Evolutionary conservation across 2,329 filamentous ascomycete species (phyloP).

Genomic region (Aspergillus clavatus): DNA sequence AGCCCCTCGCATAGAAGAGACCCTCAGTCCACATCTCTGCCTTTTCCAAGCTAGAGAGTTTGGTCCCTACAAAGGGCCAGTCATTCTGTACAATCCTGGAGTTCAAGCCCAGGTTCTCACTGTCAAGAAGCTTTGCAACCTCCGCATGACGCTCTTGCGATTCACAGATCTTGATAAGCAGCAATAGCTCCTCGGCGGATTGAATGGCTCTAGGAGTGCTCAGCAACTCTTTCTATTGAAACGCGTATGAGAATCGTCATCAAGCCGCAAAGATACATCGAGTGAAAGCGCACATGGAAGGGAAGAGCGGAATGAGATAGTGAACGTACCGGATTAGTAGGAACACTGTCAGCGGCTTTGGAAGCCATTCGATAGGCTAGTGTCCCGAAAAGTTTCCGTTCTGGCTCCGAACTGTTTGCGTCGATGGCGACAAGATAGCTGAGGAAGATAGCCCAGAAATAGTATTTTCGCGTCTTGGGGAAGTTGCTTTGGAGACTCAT

Average conservation of each 20-base stretch:
- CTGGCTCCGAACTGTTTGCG: slow-evolving; percentile 34
- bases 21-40: slow-evolving; percentile 38
- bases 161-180: slow-evolving; percentile 43
- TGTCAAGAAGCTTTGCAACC: slow-evolving; percentile 40
- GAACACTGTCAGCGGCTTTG: slow-evolving; percentile 43
- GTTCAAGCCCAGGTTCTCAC: slow-evolving; percentile 37
- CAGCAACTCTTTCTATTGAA: slow-evolving; percentile 36
- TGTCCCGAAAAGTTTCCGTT: slow-evolving; percentile 46
- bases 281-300: background rate
- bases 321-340: slow-evolving; percentile 39
- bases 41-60: slow-evolving; percentile 36
- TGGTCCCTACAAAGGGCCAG: slow-evolving; percentile 37
- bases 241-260: slow-evolving; percentile 14
- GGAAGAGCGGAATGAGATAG: background rate
- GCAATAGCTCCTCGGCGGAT: slow-evolving; percentile 42
- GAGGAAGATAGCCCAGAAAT: slow-evolving; percentile 48
- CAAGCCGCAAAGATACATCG: slow-evolving; percentile 8
- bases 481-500: slow-evolving; percentile 49
- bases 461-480: slow-evolving; percentile 44
- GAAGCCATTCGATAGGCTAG: slow-evolving; percentile 47
- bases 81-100: slow-evolving; percentile 43
- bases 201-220: slow-evolving; percentile 43
- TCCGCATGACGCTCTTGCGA: slow-evolving; percentile 38
- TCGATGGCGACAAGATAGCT: slow-evolving; percentile 40
- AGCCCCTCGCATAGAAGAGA: slow-evolving; percentile 30